These are phyloP conservation scores for Kwoniella heveanensis DNA, from an alignment of 768 basidiomycete genomes.

Conservation along the genomic window DNA sequence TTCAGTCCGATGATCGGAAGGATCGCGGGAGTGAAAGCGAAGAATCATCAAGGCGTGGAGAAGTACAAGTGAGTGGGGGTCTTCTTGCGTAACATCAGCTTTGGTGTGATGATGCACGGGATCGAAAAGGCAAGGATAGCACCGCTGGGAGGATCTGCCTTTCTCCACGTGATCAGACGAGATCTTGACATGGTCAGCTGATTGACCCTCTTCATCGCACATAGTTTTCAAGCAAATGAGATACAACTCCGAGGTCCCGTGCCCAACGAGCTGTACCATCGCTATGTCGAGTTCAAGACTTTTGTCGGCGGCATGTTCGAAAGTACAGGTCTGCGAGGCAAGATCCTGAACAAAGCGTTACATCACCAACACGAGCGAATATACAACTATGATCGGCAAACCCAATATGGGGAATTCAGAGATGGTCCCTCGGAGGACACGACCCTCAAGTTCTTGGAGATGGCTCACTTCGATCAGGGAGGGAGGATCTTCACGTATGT, in stretches of 20 bases:
- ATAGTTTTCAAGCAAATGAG: constrained; percentile 61
- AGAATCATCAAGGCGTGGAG: constrained; percentile 40
- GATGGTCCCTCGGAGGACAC: constrained; percentile 38
- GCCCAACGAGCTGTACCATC: constrained; percentile 56
- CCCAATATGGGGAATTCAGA: constrained; percentile 55
- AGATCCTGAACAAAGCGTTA: constrained; percentile 57
- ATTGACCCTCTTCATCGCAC: too few relatives aligned
- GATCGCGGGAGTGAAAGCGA: constrained; percentile 51
- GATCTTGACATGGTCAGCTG: too few relatives aligned
- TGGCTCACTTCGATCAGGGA: constrained; percentile 59
- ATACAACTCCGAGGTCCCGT: constrained; percentile 60
- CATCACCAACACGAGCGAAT: constrained; percentile 59
- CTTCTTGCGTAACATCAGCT: neutral
- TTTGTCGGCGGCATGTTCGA: constrained; percentile 60
- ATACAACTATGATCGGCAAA: constrained; percentile 58
- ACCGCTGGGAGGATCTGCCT: too few relatives aligned
- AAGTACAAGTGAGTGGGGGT: constrained; percentile 35
- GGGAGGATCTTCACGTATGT: constrained; percentile 76
- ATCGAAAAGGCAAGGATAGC: too few relatives aligned
- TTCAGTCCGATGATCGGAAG: constrained; percentile 60
- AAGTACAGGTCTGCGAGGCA: constrained; percentile 57
- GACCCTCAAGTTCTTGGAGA: constrained; percentile 57
- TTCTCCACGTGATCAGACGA: too few relatives aligned
- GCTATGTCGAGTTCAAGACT: constrained; percentile 58
- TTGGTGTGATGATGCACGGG: too few relatives aligned